Conservation (phyloP, 257 asterid genomes). For the Lycium barbarum region DNA sequence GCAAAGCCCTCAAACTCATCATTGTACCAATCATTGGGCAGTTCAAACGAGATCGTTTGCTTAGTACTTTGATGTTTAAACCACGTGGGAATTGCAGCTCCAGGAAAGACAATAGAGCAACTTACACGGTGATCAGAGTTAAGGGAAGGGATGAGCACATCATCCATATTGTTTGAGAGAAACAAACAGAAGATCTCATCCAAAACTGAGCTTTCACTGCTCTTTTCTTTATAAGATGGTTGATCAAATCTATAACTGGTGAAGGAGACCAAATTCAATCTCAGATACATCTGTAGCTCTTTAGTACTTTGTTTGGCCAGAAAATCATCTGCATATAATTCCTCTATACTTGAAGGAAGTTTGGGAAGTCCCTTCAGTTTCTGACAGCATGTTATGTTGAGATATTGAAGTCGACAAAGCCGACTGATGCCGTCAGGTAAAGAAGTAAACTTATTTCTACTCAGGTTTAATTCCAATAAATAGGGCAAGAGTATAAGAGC, state of each 20-base stretch:
- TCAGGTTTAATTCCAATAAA: no score
- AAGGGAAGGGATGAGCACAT: not conserved
- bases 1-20: conserved; percentile 7
- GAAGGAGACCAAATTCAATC: not conserved
- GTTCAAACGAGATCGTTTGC: not conserved
- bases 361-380: no score
- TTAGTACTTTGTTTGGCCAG: no score
- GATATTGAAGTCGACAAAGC: no score
- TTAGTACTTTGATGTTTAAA: not conserved
- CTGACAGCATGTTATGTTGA: no score
- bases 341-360: no score
- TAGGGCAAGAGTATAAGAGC: no score
- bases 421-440: no score
- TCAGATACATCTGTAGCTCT: not conserved
- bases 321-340: no score
- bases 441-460: no score
- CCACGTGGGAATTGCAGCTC: not conserved
- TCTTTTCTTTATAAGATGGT: not conserved
- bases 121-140: not conserved
- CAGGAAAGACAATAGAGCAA: not conserved
- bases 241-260: not conserved
- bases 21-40: not conserved
- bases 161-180: not conserved
- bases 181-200: not conserved
- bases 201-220: not conserved